phyloP scores from a whole-genome alignment of 2,329 filamentous ascomycete species.

The Botrytis fragariae region DNA sequence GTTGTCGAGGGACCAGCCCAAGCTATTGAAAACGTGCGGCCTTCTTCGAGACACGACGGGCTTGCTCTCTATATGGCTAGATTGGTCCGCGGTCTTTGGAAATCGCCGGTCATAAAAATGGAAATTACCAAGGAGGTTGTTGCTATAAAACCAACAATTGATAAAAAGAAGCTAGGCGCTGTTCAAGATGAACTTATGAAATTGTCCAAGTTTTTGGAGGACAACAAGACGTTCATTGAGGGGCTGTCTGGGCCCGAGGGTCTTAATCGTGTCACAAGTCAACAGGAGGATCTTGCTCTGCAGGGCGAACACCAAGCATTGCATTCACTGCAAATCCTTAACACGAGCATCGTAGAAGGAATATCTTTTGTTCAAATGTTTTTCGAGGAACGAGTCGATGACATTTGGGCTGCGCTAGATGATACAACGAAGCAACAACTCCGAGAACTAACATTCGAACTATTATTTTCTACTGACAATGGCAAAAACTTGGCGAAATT shows the following conservation, averaged over 20 bases:
- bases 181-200: slow-evolving; percentile 80
- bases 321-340: slow-evolving; percentile 78
- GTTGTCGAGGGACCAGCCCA: slow-evolving; percentile 57
- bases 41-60: slow-evolving; percentile 86
- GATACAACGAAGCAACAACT: slow-evolving; percentile 67
- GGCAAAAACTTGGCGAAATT: slow-evolving; percentile 91
- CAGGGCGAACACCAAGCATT: slow-evolving; percentile 94
- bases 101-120: slow-evolving; percentile 64
- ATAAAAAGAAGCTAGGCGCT: slow-evolving; percentile 63
- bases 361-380: slow-evolving; percentile 94
- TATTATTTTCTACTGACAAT: slow-evolving; percentile 73
- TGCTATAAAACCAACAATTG: slow-evolving; percentile 64
- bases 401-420: slow-evolving; percentile 77
- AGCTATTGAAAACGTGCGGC: slow-evolving; percentile 76
- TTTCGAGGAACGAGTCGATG: slow-evolving; percentile 88
- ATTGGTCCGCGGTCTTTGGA: slow-evolving; percentile 88
- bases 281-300: slow-evolving; percentile 86
- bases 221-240: slow-evolving; percentile 90
- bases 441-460: slow-evolving; percentile 78
- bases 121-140: slow-evolving; percentile 58
- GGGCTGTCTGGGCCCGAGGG: slow-evolving; percentile 89
- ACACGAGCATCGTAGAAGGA: slow-evolving; percentile 89
- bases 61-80: slow-evolving; percentile 84
- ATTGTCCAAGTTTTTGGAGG: slow-evolving; percentile 75
- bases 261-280: slow-evolving; percentile 70